Base-by-base conservation (phyloP, 805 yeast genomes). In the Ogataea dorogensis region DNA sequence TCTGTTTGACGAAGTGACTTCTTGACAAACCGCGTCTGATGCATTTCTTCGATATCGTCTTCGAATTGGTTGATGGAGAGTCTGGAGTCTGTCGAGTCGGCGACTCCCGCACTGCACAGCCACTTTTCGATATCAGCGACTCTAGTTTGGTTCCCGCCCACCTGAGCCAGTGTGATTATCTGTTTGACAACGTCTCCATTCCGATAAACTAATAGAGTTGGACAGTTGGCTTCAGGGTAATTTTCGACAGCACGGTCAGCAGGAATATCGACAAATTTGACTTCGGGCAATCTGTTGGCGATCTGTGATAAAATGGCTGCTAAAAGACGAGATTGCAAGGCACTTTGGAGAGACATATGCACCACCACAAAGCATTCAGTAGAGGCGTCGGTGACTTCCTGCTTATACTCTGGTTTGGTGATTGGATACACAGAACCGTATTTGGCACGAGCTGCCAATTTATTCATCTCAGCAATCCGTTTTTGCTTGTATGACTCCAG, bases 201-300 rank as follows among this genome's bases (percentile, higher is more conserved):
- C 53, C 76, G 75, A 60, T 93, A 93, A 1, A 93, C 75, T 33
- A 93, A 70, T 6, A 93, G 65, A 0, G 98, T 93, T 2, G 99
- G 99, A 51, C 95, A 84, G 65, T 86, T 89, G 20, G 73, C 58
- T 17, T 86, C 91, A 2, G 98, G 97, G 59, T 89, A 93, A 54
- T 81, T 80, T 53, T 91, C 98, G 46, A 89, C 83, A 34, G 97
- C 95, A 59, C 96, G 78, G 40, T 77, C 71, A 16, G 86, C 96
- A n/a, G 85, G 81, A 31, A 93, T 93, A 50, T 93, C 96, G 27
- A 87, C 91, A 56, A 93, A 85, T 61, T 93, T 93, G 49, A 91
- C 63, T 53, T 93, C 96, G 15, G 77, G 74, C 57, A 77, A 91
- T 51, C 77, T 81, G 2, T 63, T 54, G 0, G 98, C 93, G 11